phyloP scores from a whole-genome alignment of 2,329 filamentous ascomycete species.

The Bipolaris gigantea region DNA sequence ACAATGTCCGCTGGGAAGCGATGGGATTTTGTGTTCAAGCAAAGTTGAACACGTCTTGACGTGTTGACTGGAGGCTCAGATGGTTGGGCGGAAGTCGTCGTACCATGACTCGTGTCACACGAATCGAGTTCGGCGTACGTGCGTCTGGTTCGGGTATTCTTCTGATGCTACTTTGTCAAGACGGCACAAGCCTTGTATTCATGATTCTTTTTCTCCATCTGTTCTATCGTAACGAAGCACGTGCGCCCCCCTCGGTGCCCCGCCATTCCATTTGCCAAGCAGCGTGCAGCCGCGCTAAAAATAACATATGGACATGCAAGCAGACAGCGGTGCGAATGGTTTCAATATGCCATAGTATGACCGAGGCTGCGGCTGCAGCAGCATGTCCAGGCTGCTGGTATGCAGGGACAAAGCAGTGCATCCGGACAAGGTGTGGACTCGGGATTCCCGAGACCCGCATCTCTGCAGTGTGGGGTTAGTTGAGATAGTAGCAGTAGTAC shows the following conservation, averaged over 20 bases:
- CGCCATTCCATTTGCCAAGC: slow-evolving; percentile 2
- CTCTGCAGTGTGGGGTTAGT: not conserved
- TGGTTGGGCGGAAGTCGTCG: too few relatives aligned
- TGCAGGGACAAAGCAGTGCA: not conserved
- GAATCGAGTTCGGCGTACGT: too few relatives aligned
- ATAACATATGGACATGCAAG: slow-evolving; percentile 1
- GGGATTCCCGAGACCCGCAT: not conserved
- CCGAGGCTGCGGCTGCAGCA: not conserved
- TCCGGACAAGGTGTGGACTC: not conserved
- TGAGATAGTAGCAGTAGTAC: too few relatives aligned
- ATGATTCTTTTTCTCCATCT: not conserved
- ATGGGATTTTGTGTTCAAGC: too few relatives aligned
- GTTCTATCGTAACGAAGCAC: not conserved
- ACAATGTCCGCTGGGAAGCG: not conserved
- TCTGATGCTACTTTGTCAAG: too few relatives aligned
- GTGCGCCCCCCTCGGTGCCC: not conserved
- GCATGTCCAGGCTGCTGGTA: not conserved
- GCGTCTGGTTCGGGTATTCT: too few relatives aligned
- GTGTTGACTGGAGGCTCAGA: too few relatives aligned
- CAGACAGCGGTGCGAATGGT: not conserved
- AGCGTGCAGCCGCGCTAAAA: slow-evolving; percentile 4
- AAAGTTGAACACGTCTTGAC: too few relatives aligned
- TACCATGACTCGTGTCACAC: too few relatives aligned
- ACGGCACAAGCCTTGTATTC: too few relatives aligned
- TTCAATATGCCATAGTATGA: not conserved